A percentile compares a stretch with the other conserved stretches of the same genome.
Conservation (phyloP, 495 filamentous ascomycete genomes). For the Penicillium maclennaniae region DNA sequence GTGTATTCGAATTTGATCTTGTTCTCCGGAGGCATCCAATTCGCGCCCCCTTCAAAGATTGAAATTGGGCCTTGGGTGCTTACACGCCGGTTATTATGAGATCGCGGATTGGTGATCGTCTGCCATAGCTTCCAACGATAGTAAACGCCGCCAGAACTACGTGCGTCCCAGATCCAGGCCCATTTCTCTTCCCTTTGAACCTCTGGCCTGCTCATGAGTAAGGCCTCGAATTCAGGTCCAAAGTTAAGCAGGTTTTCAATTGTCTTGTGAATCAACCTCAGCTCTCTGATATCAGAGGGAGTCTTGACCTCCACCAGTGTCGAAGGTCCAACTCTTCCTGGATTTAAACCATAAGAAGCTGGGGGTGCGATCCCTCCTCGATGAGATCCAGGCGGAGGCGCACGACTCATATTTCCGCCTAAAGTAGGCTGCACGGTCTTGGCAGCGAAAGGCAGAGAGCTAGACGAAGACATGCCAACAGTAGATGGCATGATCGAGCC, state of each 20-base stretch:
- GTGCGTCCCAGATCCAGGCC: conserved; percentile 90
- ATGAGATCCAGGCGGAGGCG: conserved; percentile 58
- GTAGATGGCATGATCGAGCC: conserved; percentile 49
- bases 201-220: conserved; percentile 79
- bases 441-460: conserved; percentile 80
- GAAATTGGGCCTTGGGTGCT: conserved; percentile 24
- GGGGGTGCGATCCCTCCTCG: conserved; percentile 80
- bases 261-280: conserved; percentile 84
- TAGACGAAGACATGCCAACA: conserved; percentile 46
- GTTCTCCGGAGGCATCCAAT: conserved; percentile 67
- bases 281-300: conserved; percentile 72
- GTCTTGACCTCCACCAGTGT: conserved; percentile 70
- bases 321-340: conserved; percentile 39
- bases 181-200: conserved; percentile 84
- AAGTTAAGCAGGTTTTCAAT: conserved; percentile 72
- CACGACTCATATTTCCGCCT: conserved; percentile 44
- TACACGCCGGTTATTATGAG: conserved; percentile 24
- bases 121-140: conserved; percentile 92
- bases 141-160: conserved; percentile 74
- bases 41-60: conserved; percentile 66
- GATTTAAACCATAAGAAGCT: conserved; percentile 53
- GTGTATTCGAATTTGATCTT: conserved; percentile 69
- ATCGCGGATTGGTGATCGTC: conserved; percentile 55
- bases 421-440: conserved; percentile 53
- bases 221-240: conserved; percentile 86